Percentiles rank a stretch among this genome's conserved stretches.
These are phyloP conservation scores for Nicotiana sylvestris DNA, from an alignment of 257 asterid genomes.

Conservation along the genomic window DNA sequence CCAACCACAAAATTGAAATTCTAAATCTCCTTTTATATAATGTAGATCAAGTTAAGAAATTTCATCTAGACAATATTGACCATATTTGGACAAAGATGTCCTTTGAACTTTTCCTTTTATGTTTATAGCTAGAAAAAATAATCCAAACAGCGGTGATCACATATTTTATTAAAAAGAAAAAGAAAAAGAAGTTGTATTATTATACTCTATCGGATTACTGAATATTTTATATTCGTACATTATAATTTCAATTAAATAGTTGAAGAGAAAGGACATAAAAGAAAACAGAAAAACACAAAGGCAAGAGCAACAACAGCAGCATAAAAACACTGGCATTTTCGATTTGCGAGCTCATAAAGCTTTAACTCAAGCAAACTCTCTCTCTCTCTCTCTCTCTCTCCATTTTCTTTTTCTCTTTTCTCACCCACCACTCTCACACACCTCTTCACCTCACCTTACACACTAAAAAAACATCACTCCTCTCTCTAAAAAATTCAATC, in stretches of 20 bases:
- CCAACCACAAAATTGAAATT: too few relatives aligned
- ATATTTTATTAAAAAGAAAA: too few relatives aligned
- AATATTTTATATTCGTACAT: too few relatives aligned
- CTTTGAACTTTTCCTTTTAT: too few relatives aligned
- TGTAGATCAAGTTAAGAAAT: too few relatives aligned
- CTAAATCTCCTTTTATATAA: too few relatives aligned
- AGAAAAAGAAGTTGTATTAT: too few relatives aligned
- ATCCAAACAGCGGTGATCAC: too few relatives aligned
- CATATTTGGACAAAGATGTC: too few relatives aligned
- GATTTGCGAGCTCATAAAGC: constrained; percentile 55
- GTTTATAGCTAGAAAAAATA: background rate
- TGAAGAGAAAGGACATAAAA: background rate
- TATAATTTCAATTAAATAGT: background rate
- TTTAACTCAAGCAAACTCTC: constrained; percentile 1
- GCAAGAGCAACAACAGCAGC: constrained; percentile 33
- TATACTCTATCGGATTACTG: too few relatives aligned
- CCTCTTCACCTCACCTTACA: background rate
- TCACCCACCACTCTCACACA: constrained; percentile 14
- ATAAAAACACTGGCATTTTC: constrained; percentile 51
- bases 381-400: constrained; percentile 22
- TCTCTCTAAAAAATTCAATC: background rate
- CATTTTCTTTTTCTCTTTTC: constrained; percentile 9
- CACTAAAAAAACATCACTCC: background rate
- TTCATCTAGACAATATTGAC: too few relatives aligned
- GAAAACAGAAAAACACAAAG: background rate